These are phyloP conservation scores for Sherardia arvensis DNA, from an alignment of 257 asterid genomes.

Conservation along the genomic window DNA sequence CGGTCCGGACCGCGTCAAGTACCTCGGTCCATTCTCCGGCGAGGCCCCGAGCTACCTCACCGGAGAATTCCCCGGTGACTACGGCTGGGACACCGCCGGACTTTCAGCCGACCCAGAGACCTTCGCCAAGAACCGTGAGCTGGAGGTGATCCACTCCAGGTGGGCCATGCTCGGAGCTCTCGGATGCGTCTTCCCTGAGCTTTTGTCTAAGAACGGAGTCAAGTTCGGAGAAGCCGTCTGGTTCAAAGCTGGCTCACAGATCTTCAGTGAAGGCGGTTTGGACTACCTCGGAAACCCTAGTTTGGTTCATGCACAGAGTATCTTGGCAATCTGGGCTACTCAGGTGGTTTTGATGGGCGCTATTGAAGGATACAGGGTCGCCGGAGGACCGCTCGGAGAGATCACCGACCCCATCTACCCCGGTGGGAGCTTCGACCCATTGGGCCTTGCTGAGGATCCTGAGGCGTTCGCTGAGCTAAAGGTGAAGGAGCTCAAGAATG, in stretches of 20 bases:
- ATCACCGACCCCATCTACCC: slow-evolving; percentile 1
- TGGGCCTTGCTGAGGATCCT: background rate
- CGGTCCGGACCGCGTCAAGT: background rate
- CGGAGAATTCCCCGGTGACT: background rate
- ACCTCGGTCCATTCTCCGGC: background rate
- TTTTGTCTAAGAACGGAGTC: background rate
- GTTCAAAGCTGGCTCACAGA: background rate
- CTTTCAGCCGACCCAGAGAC: background rate
- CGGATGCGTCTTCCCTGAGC: background rate
- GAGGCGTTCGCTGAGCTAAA: background rate
- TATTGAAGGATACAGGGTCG: background rate
- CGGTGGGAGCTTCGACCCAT: background rate
- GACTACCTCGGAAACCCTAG: background rate
- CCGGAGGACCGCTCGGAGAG: background rate
- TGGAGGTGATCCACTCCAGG: background rate
- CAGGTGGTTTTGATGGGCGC: background rate
- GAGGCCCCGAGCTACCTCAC: background rate
- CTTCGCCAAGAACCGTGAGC: background rate
- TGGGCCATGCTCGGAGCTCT: background rate
- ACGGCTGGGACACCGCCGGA: background rate
- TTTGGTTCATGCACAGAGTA: background rate
- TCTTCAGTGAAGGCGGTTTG: background rate
- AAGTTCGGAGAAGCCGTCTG: background rate
- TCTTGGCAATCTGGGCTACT: background rate
- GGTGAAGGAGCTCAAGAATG: background rate